Conservation (phyloP, 768 basidiomycete species). For the Pisolithus microcarpus region DNA sequence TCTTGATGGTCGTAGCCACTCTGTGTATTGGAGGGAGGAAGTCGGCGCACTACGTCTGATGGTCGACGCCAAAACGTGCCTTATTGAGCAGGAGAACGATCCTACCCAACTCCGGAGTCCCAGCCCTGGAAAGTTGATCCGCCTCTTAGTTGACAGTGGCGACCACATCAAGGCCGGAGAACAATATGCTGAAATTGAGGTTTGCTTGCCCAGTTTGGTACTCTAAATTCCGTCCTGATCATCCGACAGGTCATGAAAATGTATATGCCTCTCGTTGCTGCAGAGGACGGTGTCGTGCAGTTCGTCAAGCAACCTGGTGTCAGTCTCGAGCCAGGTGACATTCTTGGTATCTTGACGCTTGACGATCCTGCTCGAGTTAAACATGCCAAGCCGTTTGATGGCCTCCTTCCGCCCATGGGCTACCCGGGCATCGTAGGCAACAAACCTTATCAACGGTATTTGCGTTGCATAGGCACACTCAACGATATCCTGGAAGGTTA, state of each 20-base stretch:
- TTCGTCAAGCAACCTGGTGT: slow-evolving; percentile 98
- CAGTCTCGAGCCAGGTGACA: slow-evolving; percentile 93
- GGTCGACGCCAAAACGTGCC: slow-evolving; percentile 95
- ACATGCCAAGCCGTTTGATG: slow-evolving; percentile 97
- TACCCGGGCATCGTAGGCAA: slow-evolving; percentile 77
- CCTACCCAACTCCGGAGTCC: slow-evolving; percentile 95
- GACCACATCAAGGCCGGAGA: slow-evolving; percentile 97
- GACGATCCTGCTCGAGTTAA: slow-evolving; percentile 96
- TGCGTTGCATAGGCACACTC: slow-evolving; percentile 65
- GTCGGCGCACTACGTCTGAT: slow-evolving; percentile 88
- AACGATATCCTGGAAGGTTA: slow-evolving; percentile 93
- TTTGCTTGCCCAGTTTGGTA: slow-evolving; percentile 27
- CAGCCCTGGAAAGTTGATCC: slow-evolving; percentile 91
- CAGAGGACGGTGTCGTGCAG: slow-evolving; percentile 90
- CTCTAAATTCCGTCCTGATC: slow-evolving; percentile 1
- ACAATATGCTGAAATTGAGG: slow-evolving; percentile 97
- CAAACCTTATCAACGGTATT: slow-evolving; percentile 84
- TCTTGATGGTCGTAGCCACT: slow-evolving; percentile 91
- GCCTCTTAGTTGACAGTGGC: slow-evolving; percentile 92
- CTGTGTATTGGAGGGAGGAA: slow-evolving; percentile 97
- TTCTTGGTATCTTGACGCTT: slow-evolving; percentile 91
- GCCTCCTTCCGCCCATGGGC: slow-evolving; percentile 83
- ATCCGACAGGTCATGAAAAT: slow-evolving; percentile 86
- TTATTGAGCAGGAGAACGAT: slow-evolving; percentile 99
- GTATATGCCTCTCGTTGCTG: slow-evolving; percentile 96